Evolutionary conservation across 139 green algal genomes (phyloP), one percentile per base, ranked within the genome.

Genomic region (Pleodorina starrii): DNA sequence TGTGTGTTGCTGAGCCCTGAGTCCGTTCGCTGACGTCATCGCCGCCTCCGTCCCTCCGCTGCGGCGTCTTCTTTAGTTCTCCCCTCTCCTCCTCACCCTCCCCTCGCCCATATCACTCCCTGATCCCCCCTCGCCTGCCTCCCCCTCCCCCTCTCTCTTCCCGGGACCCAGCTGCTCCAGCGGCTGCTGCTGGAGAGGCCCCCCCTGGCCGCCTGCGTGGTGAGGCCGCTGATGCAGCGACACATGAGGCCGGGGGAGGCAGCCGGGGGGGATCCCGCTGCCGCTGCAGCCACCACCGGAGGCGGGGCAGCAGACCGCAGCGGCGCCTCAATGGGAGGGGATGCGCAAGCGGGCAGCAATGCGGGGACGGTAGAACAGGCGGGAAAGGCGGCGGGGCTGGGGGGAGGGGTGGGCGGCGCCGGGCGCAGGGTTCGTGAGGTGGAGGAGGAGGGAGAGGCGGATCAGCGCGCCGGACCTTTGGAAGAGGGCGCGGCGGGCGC

Each of bases 101-200:
- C n/a, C n/a, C n/a, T n/a, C n/a, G n/a, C n/a, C n/a, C n/a, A n/a
- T n/a, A n/a, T n/a, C n/a, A n/a, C n/a, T n/a, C n/a, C n/a, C n/a
- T n/a, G n/a, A n/a, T n/a, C n/a, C n/a, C n/a, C n/a, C n/a, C n/a
- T n/a, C n/a, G n/a, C n/a, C n/a, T n/a, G n/a, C n/a, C n/a, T n/a
- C n/a, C n/a, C n/a, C n/a, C n/a, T n/a, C n/a, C n/a, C n/a, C n/a
- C n/a, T n/a, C n/a, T n/a, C n/a, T n/a, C n/a, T n/a, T n/a, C n/a
- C n/a, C n/a, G n/a, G n/a, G n/a, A n/a, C n/a, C 54, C 59, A 87
- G 80, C 32, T 87, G 80, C 80, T 87, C 2, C 80, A 87, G 80
- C 59, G 60, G 42, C 63, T 87, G 80, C 0, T 87, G 29, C 32
- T 66, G 60, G 80, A 63, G 42, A 27, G 2, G 40, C 80, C 80